Evolutionary conservation across 371 early-diverging fungal genomes (phyloP).

Genomic region (Choanephora cucurbitarum): DNA sequence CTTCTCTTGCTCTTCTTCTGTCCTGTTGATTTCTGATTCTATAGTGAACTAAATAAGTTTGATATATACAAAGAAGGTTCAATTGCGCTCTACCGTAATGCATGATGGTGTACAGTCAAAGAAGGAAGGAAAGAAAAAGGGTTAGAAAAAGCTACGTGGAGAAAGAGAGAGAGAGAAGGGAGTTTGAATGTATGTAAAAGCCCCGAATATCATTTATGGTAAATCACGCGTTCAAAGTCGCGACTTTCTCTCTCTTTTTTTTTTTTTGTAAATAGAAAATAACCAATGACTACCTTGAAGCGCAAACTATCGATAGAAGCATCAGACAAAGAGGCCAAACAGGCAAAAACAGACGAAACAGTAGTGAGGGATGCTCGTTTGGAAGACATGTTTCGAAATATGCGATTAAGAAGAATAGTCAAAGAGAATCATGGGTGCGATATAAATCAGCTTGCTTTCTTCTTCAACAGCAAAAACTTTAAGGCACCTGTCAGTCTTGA

Average conservation of each 20-base stretch:
- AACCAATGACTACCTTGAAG: no score
- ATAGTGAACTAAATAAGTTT: neutral
- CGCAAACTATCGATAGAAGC: neutral
- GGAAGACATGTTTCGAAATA: conserved; percentile 62
- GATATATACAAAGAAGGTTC: no score
- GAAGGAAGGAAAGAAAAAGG: no score
- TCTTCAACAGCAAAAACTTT: conserved; percentile 62
- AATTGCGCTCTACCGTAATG: no score
- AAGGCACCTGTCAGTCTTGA: conserved; percentile 56
- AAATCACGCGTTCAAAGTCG: conserved; percentile 4
- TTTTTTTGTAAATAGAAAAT: no score
- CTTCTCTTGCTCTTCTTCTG: conserved; percentile 69
- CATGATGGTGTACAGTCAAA: no score
- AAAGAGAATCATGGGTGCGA: conserved; percentile 84
- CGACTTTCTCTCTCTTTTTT: no score
- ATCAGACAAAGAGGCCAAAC: neutral
- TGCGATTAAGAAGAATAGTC: conserved; percentile 79
- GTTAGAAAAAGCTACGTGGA: neutral
- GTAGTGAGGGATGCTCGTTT: neutral
- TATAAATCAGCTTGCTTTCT: conserved; percentile 73
- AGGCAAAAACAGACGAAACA: neutral
- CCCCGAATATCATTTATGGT: no score
- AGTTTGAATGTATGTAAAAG: no score
- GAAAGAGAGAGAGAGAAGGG: no score
- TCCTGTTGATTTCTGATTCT: conserved; percentile 22